These are phyloP conservation scores for Aureobasidium lini DNA, from an alignment of 2,329 filamentous ascomycete genomes.

Conservation along the genomic window DNA sequence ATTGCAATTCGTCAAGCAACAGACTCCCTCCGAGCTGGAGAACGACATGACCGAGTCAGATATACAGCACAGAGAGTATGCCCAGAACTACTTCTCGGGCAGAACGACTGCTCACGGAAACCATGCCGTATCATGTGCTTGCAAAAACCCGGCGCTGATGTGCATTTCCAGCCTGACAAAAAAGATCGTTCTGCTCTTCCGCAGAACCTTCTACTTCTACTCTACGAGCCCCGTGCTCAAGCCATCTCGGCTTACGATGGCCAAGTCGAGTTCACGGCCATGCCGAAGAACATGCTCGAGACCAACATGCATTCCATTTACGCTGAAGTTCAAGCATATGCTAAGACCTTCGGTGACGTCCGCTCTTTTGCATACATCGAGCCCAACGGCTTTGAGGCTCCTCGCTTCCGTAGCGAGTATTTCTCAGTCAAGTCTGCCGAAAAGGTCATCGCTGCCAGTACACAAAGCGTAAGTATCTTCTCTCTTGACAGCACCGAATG, in stretches of 20 bases:
- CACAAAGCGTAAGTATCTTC: not conserved
- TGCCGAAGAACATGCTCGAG: conserved; percentile 13
- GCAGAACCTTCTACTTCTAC: too few species aligned
- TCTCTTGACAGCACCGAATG: too few species aligned
- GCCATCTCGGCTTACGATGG: conserved; percentile 20
- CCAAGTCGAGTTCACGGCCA: conserved; percentile 23
- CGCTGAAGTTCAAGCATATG: conserved; percentile 16
- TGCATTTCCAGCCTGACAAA: too few species aligned
- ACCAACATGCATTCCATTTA: conserved; percentile 15
- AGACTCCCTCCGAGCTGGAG: too few species aligned
- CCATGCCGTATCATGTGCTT: too few species aligned
- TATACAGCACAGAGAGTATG: too few species aligned
- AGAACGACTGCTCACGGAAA: too few species aligned
- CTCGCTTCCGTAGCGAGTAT: conserved; percentile 25
- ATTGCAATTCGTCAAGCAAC: too few species aligned
- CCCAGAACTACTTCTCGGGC: too few species aligned
- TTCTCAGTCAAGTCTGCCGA: conserved; percentile 20
- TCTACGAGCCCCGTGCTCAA: not conserved
- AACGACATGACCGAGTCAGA: too few species aligned
- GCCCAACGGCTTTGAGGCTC: conserved; percentile 14
- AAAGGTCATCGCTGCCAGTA: not conserved
- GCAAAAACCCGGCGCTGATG: too few species aligned
- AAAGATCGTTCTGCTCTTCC: too few species aligned
- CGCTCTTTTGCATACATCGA: conserved; percentile 17
- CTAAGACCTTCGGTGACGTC: conserved; percentile 20